Base-by-base conservation (phyloP, 208 protist species). In the Tritrichomonas foetus region DNA sequence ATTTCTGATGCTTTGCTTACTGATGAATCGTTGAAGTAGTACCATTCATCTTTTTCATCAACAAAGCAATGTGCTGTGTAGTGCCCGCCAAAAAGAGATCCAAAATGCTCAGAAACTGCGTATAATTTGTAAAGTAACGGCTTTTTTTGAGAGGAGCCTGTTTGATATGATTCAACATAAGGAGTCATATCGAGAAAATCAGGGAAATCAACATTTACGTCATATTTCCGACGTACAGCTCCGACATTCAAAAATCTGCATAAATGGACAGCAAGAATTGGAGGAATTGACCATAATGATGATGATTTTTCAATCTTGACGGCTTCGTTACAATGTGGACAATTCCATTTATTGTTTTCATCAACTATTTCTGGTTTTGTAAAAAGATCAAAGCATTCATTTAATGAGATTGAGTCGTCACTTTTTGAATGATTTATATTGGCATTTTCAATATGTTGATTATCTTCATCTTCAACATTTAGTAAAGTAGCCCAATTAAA, bases 341-440 rank as follows among this genome's bases (percentile, higher is more conserved):
- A 93, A 30, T n/a, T 49, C 89, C 89, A 93, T 44, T 39, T 93
- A n/a, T 93, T 69, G 3, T 47, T 44, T 93, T 93, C 22, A 20
- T 64, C 57, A 14, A 93, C 27, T 93, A 47, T 33, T 74, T 72
- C 89, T 50, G 11, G 33, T 5, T 50, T 50, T 9, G 9, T 20
- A 50, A 82, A 82, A 30, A 47, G 33, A n/a, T 50, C 27, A 30
- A 82, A 50, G 0, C 33, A 82, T 3, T 82, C 74, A 47, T 82
- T 39, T 1, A 82, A 16, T 9, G 30, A 22, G 53, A 61, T 16
- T 22, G 8, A 22, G 1, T 20, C 74, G 36, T 44, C 22, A 30
- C 22, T 27, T 72, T 13, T 36, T 11, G 36, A 1, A 16, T 75
- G 36, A 16, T 75, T 36, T 14, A 36, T 44, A 41, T 33, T 13